Conservation (phyloP, 2,329 filamentous ascomycete genomes). For the Aspergillus fischeri region DNA sequence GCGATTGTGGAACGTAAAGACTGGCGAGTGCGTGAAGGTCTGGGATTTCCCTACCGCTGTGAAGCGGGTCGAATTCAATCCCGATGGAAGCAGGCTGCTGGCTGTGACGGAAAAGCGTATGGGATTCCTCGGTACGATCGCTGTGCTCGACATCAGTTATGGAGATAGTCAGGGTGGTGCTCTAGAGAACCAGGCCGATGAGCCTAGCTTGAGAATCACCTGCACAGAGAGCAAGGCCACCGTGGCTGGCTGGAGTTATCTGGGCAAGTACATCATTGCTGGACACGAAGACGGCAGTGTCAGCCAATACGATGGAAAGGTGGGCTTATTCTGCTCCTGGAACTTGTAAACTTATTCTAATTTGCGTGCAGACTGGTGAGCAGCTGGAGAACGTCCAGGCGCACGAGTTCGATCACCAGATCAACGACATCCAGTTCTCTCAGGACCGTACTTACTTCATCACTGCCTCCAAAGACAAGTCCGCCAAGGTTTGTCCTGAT, state of each 20-base stretch:
- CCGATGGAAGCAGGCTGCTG: conserved; percentile 84
- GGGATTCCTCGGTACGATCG: conserved; percentile 90
- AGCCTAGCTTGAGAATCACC: conserved; percentile 80
- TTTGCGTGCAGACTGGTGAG: conserved; percentile 63
- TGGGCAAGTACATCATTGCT: conserved; percentile 93
- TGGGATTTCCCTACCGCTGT: conserved; percentile 98
- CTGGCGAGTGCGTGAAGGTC: conserved; percentile 86
- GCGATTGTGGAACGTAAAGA: conserved; percentile 92
- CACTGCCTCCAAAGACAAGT: conserved; percentile 97
- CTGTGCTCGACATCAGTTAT: conserved; percentile 82
- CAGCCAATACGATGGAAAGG: conserved; percentile 87
- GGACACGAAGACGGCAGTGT: conserved; percentile 95
- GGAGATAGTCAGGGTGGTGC: conserved; percentile 57
- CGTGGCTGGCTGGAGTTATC: conserved; percentile 92
- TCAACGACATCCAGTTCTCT: conserved; percentile 95
- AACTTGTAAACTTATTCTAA: conserved; percentile 12
- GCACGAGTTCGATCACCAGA: conserved; percentile 77
- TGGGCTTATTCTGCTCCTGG: conserved; percentile 29
- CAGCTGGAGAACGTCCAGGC: conserved; percentile 73
- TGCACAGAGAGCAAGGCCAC: conserved; percentile 96
- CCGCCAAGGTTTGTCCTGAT: conserved; percentile 65
- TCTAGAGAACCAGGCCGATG: conserved; percentile 72
- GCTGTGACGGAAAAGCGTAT: conserved; percentile 98
- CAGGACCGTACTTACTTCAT: conserved; percentile 95
- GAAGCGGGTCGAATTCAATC: conserved; percentile 96